phyloP scores from a whole-genome alignment of 768 basidiomycete species.

The Amanita molliuscula region DNA sequence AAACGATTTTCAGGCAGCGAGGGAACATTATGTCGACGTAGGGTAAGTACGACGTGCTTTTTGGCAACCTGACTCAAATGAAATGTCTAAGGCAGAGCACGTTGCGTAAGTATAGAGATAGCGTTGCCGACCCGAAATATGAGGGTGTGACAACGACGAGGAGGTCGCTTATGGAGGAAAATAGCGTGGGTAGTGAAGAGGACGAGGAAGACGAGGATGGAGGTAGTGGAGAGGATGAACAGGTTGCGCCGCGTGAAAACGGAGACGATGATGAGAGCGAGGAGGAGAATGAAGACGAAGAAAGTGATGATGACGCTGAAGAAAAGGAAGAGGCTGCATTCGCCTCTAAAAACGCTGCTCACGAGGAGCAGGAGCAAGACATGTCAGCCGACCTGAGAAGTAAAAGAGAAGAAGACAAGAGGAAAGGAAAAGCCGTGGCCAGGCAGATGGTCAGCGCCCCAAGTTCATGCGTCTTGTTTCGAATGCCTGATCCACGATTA shows the following conservation, averaged over 20 bases:
- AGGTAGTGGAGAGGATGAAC: slow-evolving; percentile 9
- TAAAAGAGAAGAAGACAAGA: slow-evolving; percentile 57
- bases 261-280: slow-evolving; percentile 12
- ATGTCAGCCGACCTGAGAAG: slow-evolving; percentile 42
- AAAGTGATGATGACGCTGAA: slow-evolving; percentile 5
- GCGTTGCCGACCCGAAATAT: slow-evolving; percentile 71
- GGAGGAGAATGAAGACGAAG: slow-evolving; percentile 12
- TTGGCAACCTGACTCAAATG: slow-evolving; percentile 1
- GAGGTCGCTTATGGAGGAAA: slow-evolving; percentile 39
- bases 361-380: slow-evolving; percentile 24
- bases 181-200: slow-evolving; percentile 21
- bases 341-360: slow-evolving; percentile 6
- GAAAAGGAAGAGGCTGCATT: slow-evolving; percentile 1
- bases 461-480: background rate
- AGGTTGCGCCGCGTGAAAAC: slow-evolving; percentile 6
- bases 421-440: slow-evolving; percentile 78
- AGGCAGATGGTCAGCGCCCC: slow-evolving; percentile 63
- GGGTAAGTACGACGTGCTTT: slow-evolving; percentile 39
- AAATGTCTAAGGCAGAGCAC: slow-evolving; percentile 47
- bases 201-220: slow-evolving; percentile 16
- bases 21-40: slow-evolving; percentile 81
- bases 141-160: slow-evolving; percentile 57
- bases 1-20: slow-evolving; percentile 24
- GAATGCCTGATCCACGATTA: slow-evolving; percentile 20
- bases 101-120: slow-evolving; percentile 52